Conservation (phyloP, 306 rosid species). For the Casuarina glauca region DNA sequence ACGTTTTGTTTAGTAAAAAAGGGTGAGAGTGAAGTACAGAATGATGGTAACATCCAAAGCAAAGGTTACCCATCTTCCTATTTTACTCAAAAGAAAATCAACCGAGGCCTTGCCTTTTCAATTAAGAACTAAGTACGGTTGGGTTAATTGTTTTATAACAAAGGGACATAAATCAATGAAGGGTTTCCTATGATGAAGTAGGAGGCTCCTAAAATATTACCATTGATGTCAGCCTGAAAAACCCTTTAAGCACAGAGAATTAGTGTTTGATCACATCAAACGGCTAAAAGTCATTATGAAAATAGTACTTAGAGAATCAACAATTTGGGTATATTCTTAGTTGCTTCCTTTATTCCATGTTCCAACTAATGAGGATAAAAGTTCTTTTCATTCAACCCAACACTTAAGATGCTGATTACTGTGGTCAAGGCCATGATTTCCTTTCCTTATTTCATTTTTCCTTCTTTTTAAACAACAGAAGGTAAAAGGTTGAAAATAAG, state of each 20-base stretch:
- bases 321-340: background rate
- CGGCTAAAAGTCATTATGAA: background rate
- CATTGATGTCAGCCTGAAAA: background rate
- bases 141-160: background rate
- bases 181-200: background rate
- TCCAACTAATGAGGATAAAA: background rate
- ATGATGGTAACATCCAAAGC: background rate
- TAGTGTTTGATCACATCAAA: background rate
- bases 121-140: background rate
- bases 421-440: background rate
- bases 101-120: background rate
- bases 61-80: background rate
- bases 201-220: background rate
- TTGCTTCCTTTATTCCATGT: background rate
- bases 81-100: background rate
- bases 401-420: background rate
- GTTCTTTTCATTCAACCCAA: background rate
- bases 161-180: background rate
- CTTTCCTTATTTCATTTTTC: too few relatives aligned
- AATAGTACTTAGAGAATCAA: background rate
- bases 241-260: background rate
- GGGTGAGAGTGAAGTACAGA: background rate
- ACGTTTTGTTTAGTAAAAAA: too few relatives aligned
- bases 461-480: too few relatives aligned
- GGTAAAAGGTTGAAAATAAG: too few relatives aligned